Percentiles rank a stretch among this genome's conserved stretches.
Evolutionary conservation across 306 rosid genomes (phyloP).

Genomic region (Rubus parviflorus): DNA sequence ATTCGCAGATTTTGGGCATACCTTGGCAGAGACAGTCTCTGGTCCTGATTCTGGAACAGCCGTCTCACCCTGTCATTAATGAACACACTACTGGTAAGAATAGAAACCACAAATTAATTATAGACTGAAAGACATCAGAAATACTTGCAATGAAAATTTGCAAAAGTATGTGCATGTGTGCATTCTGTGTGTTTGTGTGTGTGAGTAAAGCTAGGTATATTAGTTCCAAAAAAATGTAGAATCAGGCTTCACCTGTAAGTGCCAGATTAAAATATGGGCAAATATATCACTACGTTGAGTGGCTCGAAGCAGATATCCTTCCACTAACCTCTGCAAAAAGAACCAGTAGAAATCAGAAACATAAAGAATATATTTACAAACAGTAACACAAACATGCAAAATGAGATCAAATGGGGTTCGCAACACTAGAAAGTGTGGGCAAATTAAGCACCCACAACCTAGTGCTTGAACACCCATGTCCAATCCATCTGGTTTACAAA

Average conservation of each 20-base stretch:
- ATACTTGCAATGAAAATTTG: not conserved
- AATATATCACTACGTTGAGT: slow-evolving; percentile 91
- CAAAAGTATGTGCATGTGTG: not conserved
- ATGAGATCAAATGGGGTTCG: not conserved
- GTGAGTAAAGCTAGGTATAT: not conserved
- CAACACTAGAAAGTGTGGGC: slow-evolving; percentile 6
- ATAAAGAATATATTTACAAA: slow-evolving; percentile 6
- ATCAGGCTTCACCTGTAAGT: slow-evolving; percentile 66
- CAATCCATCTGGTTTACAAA: not conserved
- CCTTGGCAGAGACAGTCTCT: slow-evolving; percentile 65
- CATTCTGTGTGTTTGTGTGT: no score
- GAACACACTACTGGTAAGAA: slow-evolving; percentile 26
- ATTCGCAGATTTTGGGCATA: slow-evolving; percentile 25
- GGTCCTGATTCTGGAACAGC: slow-evolving; percentile 68
- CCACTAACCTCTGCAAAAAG: slow-evolving; percentile 77
- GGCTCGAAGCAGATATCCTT: slow-evolving; percentile 97
- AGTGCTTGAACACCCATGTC: not conserved
- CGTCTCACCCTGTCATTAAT: slow-evolving; percentile 78
- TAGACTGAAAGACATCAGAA: not conserved
- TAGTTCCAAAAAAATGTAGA: not conserved
- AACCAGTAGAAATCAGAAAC: slow-evolving; percentile 22
- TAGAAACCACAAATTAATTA: slow-evolving; percentile 15
- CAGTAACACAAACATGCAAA: slow-evolving; percentile 12
- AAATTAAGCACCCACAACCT: slow-evolving; percentile 11
- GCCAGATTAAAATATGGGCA: slow-evolving; percentile 97